Conservation (phyloP, 345 rosid species). For the Bretschneidera sinensis region DNA sequence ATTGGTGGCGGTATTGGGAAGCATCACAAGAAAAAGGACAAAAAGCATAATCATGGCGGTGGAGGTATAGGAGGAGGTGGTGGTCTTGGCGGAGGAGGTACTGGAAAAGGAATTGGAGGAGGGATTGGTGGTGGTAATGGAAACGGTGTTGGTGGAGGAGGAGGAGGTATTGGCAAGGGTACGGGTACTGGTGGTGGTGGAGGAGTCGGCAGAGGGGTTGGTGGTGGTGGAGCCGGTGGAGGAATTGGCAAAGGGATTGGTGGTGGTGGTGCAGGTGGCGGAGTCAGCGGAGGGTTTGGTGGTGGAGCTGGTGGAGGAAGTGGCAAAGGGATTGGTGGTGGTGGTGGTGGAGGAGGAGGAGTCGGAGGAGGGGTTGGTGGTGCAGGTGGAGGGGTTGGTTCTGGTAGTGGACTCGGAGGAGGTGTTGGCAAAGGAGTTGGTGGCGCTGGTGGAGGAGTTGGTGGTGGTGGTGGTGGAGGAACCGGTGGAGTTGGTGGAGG, state of each 20-base stretch:
- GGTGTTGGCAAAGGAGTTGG: constrained; percentile 31
- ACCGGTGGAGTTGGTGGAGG: constrained; percentile 35
- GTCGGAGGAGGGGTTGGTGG: constrained; percentile 45
- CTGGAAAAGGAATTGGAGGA: constrained; percentile 24
- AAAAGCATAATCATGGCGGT: constrained; percentile 8
- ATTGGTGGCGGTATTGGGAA: constrained; percentile 18
- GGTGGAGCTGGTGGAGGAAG: constrained; percentile 32
- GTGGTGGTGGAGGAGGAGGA: constrained; percentile 33
- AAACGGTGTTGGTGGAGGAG: constrained; percentile 24
- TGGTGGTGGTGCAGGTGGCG: constrained; percentile 31
- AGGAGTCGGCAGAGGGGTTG: constrained; percentile 35
- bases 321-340: constrained; percentile 32
- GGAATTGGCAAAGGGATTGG: constrained; percentile 33
- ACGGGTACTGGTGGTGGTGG: constrained; percentile 32
- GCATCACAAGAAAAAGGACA: not conserved
- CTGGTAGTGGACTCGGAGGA: constrained; percentile 35
- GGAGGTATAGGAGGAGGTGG: constrained; percentile 17
- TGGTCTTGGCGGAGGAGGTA: constrained; percentile 22
- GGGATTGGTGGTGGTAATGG: constrained; percentile 31
- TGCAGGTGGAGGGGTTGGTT: constrained; percentile 47
- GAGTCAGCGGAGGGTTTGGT: constrained; percentile 35
- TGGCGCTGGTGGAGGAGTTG: constrained; percentile 30
- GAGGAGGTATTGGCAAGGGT: constrained; percentile 21
- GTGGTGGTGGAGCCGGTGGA: constrained; percentile 29
- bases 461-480: constrained; percentile 36